Evolutionary conservation across 306 rosid species (phyloP).

Genomic region (Cucurbita pepo): DNA sequence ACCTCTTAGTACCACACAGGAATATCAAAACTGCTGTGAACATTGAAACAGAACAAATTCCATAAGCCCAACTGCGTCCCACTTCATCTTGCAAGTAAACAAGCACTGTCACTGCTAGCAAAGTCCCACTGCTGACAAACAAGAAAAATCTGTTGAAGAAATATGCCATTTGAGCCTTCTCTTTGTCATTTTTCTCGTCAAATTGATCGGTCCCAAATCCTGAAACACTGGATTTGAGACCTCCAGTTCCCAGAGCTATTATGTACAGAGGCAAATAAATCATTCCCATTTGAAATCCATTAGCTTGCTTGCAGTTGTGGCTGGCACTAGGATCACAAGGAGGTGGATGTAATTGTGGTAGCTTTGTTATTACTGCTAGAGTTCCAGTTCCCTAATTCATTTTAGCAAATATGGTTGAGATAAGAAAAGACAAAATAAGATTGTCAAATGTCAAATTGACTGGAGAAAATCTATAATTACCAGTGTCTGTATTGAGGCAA

Average conservation of each 20-base stretch:
- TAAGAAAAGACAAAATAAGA: not conserved
- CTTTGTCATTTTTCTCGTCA: conserved; percentile 71
- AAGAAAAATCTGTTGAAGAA: conserved; percentile 79
- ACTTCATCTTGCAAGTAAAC: conserved; percentile 81
- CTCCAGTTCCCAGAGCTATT: conserved; percentile 76
- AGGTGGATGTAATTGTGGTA: conserved; percentile 62
- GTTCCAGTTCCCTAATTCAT: conserved; percentile 45
- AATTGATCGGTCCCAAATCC: conserved; percentile 92
- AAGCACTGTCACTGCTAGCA: conserved; percentile 77
- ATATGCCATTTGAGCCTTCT: conserved; percentile 64
- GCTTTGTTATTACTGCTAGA: conserved; percentile 53
- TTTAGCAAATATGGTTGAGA: not conserved
- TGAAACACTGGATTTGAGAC: conserved; percentile 82
- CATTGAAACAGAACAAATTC: conserved; percentile 60
- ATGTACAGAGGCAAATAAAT: conserved; percentile 53
- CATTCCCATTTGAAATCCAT: conserved; percentile 66
- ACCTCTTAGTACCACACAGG: conserved; percentile 44
- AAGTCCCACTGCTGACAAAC: conserved; percentile 66
- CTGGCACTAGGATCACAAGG: conserved; percentile 27
- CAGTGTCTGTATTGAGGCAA: conserved; percentile 55
- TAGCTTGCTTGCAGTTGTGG: conserved; percentile 40
- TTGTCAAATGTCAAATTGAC: not conserved
- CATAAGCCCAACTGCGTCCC: conserved; percentile 72
- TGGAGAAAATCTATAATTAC: conserved; percentile 10
- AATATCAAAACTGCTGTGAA: conserved; percentile 34